Base-by-base conservation (phyloP, 139 green algal species). In the Tetraselmis chui region DNA sequence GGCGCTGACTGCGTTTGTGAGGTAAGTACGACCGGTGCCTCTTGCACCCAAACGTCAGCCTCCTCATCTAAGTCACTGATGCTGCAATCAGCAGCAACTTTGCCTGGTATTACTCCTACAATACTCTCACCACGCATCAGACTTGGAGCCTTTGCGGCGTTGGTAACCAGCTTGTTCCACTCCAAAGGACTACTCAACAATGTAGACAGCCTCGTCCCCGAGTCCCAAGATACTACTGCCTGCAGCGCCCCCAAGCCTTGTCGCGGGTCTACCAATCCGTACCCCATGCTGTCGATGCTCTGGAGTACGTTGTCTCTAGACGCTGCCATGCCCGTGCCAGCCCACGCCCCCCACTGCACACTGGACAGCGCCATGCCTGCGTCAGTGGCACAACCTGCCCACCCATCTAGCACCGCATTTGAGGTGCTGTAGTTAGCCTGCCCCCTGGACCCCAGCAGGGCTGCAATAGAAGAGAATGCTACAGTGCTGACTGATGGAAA, bases 341-440 rank as follows among this genome's bases (percentile, higher is more conserved):
- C 88, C 93, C 93, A 97, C 5, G 92, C 92, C 31, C 93, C 93
- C 92, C 92, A 97, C 86, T 97, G 93, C 32, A 96, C 83, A 67
- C 80, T 88, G 32, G 32, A 58, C 29, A 32, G 29, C 2, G 76
- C 23, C 24, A 85, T 1, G 23, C 91, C 92, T 67, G 45, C 45
- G 45, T 67, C 5, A 5, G 5, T 67, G 5, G 45, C 45, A 18
- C 45, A 5, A 67, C 45, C 18, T 67, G 45, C 45, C 45, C 5
- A 67, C 45, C 45, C 5, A 67, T 91, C 88, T 18, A 91, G 77
- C 23, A 59, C 77, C 0, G 82, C 82, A 80, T 91, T 91, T 2
- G 84, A 84, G 24, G 84, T 84, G 0, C 80, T 86, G 58, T 91
- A 91, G 32, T 59, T 85, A 18, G 45, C 18, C 18, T 67, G 45